Evolutionary conservation across 345 rosid genomes (phyloP).

Genomic region (Melaleuca quinquenervia): DNA sequence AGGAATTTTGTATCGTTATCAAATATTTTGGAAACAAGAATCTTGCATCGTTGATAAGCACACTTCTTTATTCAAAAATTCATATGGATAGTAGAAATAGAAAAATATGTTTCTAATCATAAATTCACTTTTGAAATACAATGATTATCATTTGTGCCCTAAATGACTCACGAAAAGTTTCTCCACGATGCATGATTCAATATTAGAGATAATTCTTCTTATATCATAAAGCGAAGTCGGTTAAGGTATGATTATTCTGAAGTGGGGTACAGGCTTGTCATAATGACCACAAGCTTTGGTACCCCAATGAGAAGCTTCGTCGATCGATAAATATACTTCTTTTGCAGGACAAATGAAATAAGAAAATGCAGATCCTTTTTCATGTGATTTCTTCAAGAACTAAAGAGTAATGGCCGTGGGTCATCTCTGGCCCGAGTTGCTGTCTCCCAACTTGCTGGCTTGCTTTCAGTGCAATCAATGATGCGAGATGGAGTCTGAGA

Average conservation of each 20-base stretch:
- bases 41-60: no score
- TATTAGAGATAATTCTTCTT: background rate
- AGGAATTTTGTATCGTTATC: no score
- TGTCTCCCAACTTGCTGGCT: background rate
- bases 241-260: background rate
- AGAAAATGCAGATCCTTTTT: background rate
- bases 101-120: no score
- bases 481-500: background rate
- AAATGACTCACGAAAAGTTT: background rate
- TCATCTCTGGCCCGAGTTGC: background rate
- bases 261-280: background rate
- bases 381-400: background rate
- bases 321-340: background rate
- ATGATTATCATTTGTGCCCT: background rate
- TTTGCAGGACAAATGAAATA: background rate
- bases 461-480: background rate
- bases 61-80: no score
- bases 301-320: background rate
- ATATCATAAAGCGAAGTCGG: background rate
- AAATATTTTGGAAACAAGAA: no score
- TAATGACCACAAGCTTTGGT: background rate
- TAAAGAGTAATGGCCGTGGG: background rate
- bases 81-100: no score
- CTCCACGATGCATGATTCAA: background rate
- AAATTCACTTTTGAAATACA: no score